Base-by-base conservation (phyloP, 2,329 filamentous ascomycete genomes). In the Aciculosporium take region DNA sequence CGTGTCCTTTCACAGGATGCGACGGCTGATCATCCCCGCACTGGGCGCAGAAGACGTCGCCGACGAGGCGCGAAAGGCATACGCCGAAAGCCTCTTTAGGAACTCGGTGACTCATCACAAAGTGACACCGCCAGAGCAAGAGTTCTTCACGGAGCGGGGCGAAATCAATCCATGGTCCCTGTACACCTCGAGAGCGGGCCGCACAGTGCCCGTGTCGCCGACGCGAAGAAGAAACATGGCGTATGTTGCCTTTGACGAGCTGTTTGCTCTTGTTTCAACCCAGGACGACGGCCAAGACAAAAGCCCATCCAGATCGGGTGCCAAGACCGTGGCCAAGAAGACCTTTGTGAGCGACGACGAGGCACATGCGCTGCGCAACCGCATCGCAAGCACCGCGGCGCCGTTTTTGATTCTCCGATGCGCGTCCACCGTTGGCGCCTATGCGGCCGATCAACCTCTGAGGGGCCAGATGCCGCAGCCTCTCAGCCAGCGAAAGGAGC, bases 391-490 rank as follows among this genome's bases (percentile, higher is more conserved):
- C 54, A 81, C 81, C 3, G 76, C 81, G 0, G 81, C 84, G 0
- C 86, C 86, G 0, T 89, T 85, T 52, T 69, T 96, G 3, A 81
- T 96, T 34, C 66, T 94, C 2, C 79, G 91, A 3, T 78, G 83
- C 10, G 86, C 84, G 0, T 67, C 94, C 13, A 79, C 84, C 0
- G 63, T 96, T n/a, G 79, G 85, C 42, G 71, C 80, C 1, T 96
- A 94, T 56, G 79, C 93, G 35, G 84, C 87, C 4, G 91, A 98
- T 58, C 89, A 95, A 55, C 88, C 89, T 1, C 67, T 98, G 17
- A 73, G 91, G 12, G 88, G 91, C 0, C 74, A 79, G 38, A 91
- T 93, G 78, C 91, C 91, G 4, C 84, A 91, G 56, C 89, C 89
- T 0, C 67, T 85, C 5, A 80, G 77, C 7, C 84, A 94, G 54